These are phyloP conservation scores for Tuber calosporum DNA, from an alignment of 495 filamentous ascomycete genomes.

Conservation along the genomic window DNA sequence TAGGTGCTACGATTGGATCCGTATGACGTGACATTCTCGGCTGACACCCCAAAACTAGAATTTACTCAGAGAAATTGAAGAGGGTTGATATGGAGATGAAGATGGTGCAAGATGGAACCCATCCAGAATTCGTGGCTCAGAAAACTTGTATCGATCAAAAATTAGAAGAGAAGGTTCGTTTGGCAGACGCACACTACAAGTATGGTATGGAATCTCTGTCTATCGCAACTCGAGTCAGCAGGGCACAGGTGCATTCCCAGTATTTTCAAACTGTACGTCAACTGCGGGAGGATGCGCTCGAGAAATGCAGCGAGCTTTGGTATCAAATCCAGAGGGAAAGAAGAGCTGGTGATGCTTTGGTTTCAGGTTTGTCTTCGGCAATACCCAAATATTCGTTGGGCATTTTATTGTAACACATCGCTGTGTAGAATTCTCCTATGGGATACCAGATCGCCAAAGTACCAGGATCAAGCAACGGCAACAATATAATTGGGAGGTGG, in stretches of 20 bases:
- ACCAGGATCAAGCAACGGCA: conserved; percentile 68
- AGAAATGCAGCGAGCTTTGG: conserved; percentile 72
- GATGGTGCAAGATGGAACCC: conserved; percentile 62
- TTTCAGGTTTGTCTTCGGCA: conserved; percentile 61
- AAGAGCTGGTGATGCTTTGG: conserved; percentile 69
- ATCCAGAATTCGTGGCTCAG: conserved; percentile 81
- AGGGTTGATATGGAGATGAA: conserved; percentile 75
- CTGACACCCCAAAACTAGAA: conserved; percentile 47
- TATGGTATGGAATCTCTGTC: conserved; percentile 66
- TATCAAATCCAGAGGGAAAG: conserved; percentile 89
- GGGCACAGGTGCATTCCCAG: conserved; percentile 74
- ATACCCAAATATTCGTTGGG: conserved; percentile 14
- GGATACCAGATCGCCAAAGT: conserved; percentile 63
- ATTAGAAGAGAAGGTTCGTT: conserved; percentile 67
- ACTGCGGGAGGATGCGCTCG: conserved; percentile 69
- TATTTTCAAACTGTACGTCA: conserved; percentile 78
- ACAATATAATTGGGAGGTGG: conserved; percentile 88
- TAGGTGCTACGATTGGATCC: conserved; percentile 46
- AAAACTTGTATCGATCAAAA: conserved; percentile 74
- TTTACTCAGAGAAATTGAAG: conserved; percentile 78
- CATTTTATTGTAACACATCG: conserved; percentile 23
- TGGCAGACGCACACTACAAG: conserved; percentile 62
- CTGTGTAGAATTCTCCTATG: conserved; percentile 46
- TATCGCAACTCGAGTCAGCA: conserved; percentile 66
- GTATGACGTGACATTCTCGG: conserved; percentile 16